Percentiles rank a stretch among this genome's conserved stretches.
phyloP scores from a whole-genome alignment of 2,329 filamentous ascomycete genomes.

The Pseudopyricularia javanii region DNA sequence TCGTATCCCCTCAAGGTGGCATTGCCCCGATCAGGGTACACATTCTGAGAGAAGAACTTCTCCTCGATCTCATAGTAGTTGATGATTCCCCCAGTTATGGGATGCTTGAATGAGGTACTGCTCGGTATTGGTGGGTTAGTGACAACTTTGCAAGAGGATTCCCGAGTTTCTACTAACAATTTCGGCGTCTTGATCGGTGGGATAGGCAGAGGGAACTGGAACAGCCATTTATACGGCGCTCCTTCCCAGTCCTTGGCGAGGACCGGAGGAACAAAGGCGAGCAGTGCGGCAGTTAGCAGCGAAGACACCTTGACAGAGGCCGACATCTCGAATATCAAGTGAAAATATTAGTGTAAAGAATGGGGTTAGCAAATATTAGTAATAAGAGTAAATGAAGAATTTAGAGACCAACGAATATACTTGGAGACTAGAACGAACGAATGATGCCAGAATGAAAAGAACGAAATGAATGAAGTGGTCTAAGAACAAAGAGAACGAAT shows the following conservation, averaged over 20 bases:
- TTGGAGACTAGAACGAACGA: no score
- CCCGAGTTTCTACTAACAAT: constrained; percentile 1
- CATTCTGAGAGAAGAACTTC: constrained; percentile 11
- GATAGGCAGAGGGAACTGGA: constrained; percentile 10
- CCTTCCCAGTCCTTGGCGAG: constrained; percentile 11
- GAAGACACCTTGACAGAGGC: not conserved
- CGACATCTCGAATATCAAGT: not conserved
- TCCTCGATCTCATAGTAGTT: constrained; percentile 12
- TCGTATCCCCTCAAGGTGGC: constrained; percentile 27
- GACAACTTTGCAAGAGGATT: not conserved
- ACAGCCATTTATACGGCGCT: constrained; percentile 10
- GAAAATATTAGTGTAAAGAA: not conserved
- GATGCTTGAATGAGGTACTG: constrained; percentile 15
- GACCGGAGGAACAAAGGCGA: not conserved
- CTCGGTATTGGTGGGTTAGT: not conserved
- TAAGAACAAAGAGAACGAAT: no score
- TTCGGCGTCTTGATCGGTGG: constrained; percentile 8
- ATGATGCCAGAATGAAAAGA: no score
- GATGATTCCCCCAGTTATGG: constrained; percentile 17
- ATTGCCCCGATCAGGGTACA: constrained; percentile 10
- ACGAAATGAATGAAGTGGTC: no score
- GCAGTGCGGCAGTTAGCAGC: not conserved
- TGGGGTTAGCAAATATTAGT: no score
- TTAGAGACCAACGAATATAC: no score
- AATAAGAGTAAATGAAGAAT: not conserved